Base-by-base conservation (phyloP, 768 basidiomycete species). In the Pleurotus ostreatus region DNA sequence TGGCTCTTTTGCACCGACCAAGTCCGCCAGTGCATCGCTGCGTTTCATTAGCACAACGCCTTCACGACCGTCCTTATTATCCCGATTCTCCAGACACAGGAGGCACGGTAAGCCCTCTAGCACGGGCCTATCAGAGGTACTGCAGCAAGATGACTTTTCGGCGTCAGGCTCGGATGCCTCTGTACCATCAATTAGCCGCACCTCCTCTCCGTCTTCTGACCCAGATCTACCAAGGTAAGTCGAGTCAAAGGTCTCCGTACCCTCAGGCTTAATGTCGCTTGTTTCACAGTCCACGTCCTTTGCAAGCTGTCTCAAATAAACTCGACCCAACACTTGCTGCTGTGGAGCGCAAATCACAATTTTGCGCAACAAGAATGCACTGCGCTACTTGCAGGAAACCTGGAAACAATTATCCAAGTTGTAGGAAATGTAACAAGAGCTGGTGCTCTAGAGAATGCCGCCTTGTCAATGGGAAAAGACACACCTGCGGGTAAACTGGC, bases 391-490 rank as follows among this genome's bases (percentile, higher is more conserved):
- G 85, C 63, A 68, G 67, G 34, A 83, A 78, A 63, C 51, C 63
- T 1, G 85, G 85, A 0, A 66, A 69, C 12, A 80, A 83, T 57
- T 87, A 76, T 64, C 85, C 85, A 12, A 77, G 78, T n/a, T 87
- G 85, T 63, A 74, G 78, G 5, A 80, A 77, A 57, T 87, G 85
- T 59, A 68, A 73, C 20, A 76, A 76, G 26, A 78, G 73, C 70
- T 87, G 85, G 85, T 87, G 85, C 61, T 85, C 84, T 22, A 73
- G 85, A 54, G 68, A 78, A 26, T 87, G 85, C 65, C 75, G 85
- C 53, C 61, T 86, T 55, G 69, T 73, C 45, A 77, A 74, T 18
- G 80, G 77, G 38, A 79, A 76, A 62, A 76, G 76, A 62, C 84
- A 86, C 65, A 60, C 71, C 8, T 85, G 84, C 59, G 52, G 22